Evolutionary conservation across 2,329 filamentous ascomycete species (phyloP), one percentile per base, ranked within the genome.

Genomic region (Fusarium nurragi): DNA sequence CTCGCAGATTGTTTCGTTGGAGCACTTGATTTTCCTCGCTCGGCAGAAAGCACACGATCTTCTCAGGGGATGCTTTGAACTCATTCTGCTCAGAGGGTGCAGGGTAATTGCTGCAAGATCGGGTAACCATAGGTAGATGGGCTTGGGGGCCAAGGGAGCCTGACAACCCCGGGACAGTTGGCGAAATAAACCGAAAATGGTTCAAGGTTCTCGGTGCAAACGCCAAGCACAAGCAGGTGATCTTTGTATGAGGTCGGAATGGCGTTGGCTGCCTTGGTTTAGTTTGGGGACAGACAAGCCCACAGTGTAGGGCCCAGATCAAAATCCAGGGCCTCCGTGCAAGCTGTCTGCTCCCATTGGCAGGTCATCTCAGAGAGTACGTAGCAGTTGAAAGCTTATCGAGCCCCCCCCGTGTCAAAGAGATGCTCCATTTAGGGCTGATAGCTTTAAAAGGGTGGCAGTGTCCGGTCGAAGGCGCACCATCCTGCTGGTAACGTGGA

Each of bases 11-110:
- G 73, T 73, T 41, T 76, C 76, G 62, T 77, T 77, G 50, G 74
- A 77, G 59, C 76, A 77, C 50, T 77, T 77, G 67, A 77, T 77
- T 66, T 77, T 77, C 16, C 76, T 70, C 23, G 76, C 75, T n/a
- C 76, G 73, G 63, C 76, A 77, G 49, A 77, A 77, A 50, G 74
- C 71, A 63, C 76, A 77, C 2, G 75, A 77, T 23, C 74, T 70
- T 44, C 75, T 73, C 19, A 77, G 54, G 2, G 75, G 73, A 34
- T 77, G 74, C 52, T 75, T 75, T 14, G 73, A 67, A 30, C 69
- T 54, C 74, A 75, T 75, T 38, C 45, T 69, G 54, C 54, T 55
- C 36, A 39, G 38, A 22, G 22, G 37, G 50, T 45, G 25, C 32
- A 34, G 32, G 16, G n/a, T 38, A 28, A 46, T 23, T 41, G 32